Percentiles rank a stretch among this genome's conserved stretches.
phyloP scores from a whole-genome alignment of 306 rosid genomes.

The Quillaja saponaria region DNA sequence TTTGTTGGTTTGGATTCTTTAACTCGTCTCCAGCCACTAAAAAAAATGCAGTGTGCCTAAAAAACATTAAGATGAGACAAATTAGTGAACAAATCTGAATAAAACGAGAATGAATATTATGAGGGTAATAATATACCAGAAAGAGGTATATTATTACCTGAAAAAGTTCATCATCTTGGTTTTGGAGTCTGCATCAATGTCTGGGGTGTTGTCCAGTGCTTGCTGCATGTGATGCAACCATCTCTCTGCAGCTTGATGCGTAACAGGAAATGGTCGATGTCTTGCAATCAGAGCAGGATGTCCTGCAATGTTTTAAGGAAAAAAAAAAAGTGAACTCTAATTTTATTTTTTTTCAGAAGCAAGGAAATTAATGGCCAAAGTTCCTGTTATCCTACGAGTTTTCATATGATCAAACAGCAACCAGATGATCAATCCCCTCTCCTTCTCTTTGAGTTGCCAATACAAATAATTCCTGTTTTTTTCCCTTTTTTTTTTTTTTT shows the following conservation, averaged over 20 bases:
- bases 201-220: slow-evolving; percentile 62
- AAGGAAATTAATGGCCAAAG: neutral
- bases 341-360: neutral
- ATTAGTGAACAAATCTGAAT: neutral
- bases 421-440: neutral
- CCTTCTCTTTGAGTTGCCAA: no score
- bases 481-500: no score
- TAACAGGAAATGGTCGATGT: slow-evolving; percentile 78
- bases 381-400: no score
- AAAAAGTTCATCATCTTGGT: slow-evolving; percentile 66
- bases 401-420: neutral
- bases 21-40: slow-evolving; percentile 78
- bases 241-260: slow-evolving; percentile 73
- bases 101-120: neutral
- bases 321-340: slow-evolving; percentile 8
- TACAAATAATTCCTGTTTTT: no score
- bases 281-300: slow-evolving; percentile 91
- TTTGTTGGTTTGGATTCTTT: slow-evolving; percentile 52
- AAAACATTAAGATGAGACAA: slow-evolving; percentile 1
- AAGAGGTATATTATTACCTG: slow-evolving; percentile 36
- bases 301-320: slow-evolving; percentile 47
- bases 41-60: slow-evolving; percentile 85
- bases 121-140: neutral
- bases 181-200: slow-evolving; percentile 70
- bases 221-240: slow-evolving; percentile 87